Conservation (phyloP, 1,284 basidiomycete genomes). For the Ustanciosporium gigantosporum region DNA sequence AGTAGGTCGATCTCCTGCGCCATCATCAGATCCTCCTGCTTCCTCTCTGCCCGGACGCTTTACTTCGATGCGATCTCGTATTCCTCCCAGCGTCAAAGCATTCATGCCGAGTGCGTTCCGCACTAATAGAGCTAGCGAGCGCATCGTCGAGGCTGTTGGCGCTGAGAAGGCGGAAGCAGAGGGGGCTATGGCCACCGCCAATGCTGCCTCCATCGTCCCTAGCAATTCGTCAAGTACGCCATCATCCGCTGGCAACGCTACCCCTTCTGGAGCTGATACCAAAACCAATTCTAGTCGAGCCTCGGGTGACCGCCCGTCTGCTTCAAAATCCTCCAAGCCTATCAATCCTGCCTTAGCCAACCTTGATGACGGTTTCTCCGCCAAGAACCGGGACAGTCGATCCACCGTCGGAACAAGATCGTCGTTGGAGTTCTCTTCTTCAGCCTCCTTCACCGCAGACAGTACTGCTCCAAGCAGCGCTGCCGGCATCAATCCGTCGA, state of each 20-base stretch:
- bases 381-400: constrained; percentile 45
- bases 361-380: constrained; percentile 10
- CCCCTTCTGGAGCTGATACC: neutral
- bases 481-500: constrained; percentile 25
- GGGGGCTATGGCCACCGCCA: constrained; percentile 3
- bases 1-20: constrained; percentile 2
- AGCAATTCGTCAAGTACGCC: no score
- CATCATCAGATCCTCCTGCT: constrained; percentile 30
- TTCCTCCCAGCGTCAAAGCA: constrained; percentile 55
- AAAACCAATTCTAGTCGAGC: no score
- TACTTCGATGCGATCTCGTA: constrained; percentile 53
- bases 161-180: constrained; percentile 43
- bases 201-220: no score
- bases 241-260: neutral
- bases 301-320: neutral
- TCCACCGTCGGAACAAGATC: constrained; percentile 51
- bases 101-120: constrained; percentile 57
- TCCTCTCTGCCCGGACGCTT: constrained; percentile 43
- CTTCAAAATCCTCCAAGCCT: constrained; percentile 17
- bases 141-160: constrained; percentile 50
- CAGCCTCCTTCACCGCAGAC: constrained; percentile 43
- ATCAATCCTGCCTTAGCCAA: constrained; percentile 6
- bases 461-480: constrained; percentile 50
- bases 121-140: constrained; percentile 51
- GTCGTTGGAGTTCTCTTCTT: constrained; percentile 45